phyloP scores from a whole-genome alignment of 2,329 filamentous ascomycete genomes.

The Dendrostoma leiphaemia region DNA sequence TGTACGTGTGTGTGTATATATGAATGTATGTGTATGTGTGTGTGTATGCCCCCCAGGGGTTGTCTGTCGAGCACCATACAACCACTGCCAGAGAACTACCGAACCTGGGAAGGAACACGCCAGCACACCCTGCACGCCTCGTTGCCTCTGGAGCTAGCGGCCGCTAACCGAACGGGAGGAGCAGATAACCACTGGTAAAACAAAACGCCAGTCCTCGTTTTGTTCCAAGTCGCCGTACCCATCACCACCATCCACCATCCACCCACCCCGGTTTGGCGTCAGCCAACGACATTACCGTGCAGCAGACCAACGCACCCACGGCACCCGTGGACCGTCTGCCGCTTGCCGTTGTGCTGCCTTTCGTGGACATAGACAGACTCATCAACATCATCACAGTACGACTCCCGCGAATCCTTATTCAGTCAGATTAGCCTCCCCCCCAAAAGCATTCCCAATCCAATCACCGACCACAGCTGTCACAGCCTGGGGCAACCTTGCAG shows the following conservation, averaged over 20 bases:
- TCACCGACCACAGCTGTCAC: slow-evolving; percentile 1
- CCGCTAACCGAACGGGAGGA: neutral
- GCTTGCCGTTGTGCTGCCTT: too few species aligned
- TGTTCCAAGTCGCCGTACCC: neutral
- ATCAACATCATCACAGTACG: neutral
- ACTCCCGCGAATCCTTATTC: slow-evolving; percentile 9
- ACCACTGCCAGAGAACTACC: too few species aligned
- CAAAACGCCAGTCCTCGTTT: neutral
- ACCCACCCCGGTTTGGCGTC: too few species aligned
- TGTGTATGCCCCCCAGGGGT: too few species aligned
- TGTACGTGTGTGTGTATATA: too few species aligned
- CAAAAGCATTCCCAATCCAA: slow-evolving; percentile 1
- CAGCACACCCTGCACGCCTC: too few species aligned
- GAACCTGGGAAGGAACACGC: too few species aligned
- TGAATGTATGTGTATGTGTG: too few species aligned
- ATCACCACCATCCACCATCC: too few species aligned
- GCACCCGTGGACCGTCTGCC: too few species aligned
- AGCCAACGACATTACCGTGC: neutral
- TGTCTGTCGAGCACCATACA: too few species aligned
- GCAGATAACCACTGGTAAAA: neutral
- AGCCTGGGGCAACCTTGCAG: slow-evolving; percentile 8
- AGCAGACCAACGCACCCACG: neutral
- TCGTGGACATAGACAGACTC: neutral
- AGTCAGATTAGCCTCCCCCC: slow-evolving; percentile 7
- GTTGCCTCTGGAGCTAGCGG: too few species aligned